phyloP scores from a whole-genome alignment of 108 stramenopile species.

The Cyclotella atomus region DNA sequence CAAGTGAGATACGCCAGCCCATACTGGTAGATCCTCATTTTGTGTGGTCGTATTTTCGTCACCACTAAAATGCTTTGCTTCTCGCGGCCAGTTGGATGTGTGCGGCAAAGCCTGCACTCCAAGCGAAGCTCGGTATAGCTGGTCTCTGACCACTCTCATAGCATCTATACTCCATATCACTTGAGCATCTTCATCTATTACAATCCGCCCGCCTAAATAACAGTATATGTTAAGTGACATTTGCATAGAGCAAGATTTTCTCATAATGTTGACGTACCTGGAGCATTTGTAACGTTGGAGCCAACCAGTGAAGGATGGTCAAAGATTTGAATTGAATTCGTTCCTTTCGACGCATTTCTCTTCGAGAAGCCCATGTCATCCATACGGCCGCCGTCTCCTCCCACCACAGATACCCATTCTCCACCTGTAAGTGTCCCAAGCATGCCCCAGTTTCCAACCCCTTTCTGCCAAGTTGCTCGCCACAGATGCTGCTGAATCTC shows the following conservation, averaged over 20 bases:
- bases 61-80: constrained; percentile 41
- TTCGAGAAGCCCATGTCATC: constrained; percentile 6
- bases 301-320: constrained; percentile 39
- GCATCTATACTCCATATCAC: constrained; percentile 89
- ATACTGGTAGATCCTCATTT: constrained; percentile 36
- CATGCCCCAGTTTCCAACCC: constrained; percentile 86
- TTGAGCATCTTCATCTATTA: constrained; percentile 69
- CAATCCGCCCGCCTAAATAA: constrained; percentile 52
- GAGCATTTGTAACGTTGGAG: constrained; percentile 42
- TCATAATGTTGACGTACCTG: constrained; percentile 17
- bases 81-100: constrained; percentile 64
- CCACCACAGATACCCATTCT: constrained; percentile 77
- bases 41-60: constrained; percentile 5
- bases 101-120: constrained; percentile 63
- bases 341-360: constrained; percentile 1
- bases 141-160: constrained; percentile 68
- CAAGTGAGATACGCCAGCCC: constrained; percentile 19
- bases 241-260: not conserved
- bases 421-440: constrained; percentile 72
- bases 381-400: constrained; percentile 67
- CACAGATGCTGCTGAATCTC: constrained; percentile 61
- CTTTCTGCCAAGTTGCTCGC: constrained; percentile 30
- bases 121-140: constrained; percentile 69
- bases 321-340: constrained; percentile 32
- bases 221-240: not conserved